Conservation (phyloP, 225 moss, liverwort and hornwort species). For the Physcomitrium patens region DNA sequence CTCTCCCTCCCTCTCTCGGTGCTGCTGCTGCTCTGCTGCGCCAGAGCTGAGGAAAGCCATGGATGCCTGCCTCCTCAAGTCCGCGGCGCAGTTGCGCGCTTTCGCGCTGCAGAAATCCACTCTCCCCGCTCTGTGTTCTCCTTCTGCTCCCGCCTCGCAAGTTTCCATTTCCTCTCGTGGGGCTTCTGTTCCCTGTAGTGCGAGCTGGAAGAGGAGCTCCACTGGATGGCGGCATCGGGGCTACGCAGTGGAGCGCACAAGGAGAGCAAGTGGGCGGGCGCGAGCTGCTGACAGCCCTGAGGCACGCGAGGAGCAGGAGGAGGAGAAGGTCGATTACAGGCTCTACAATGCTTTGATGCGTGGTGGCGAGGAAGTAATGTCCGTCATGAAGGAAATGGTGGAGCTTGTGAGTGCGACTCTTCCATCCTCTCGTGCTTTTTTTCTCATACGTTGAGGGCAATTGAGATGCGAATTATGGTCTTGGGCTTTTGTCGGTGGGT, state of each 20-base stretch:
- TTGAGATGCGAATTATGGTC: not conserved
- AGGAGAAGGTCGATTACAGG: constrained; percentile 80
- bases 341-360: constrained; percentile 84
- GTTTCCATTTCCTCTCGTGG: not conserved
- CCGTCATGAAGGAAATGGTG: constrained; percentile 80
- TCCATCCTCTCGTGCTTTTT: not conserved
- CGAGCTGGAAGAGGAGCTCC: not conserved
- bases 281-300: constrained; percentile 21
- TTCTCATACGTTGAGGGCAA: not conserved
- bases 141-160: not conserved
- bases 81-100: not conserved
- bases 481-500: not conserved
- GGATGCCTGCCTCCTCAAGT: constrained; percentile 8
- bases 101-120: not conserved
- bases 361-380: constrained; percentile 81
- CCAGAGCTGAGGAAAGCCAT: constrained; percentile 7
- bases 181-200: not conserved
- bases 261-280: constrained; percentile 1
- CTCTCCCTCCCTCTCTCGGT: too few relatives aligned
- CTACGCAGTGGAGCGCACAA: not conserved
- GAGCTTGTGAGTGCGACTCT: constrained; percentile 68
- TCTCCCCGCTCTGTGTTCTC: not conserved
- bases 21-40: too few relatives aligned
- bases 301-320: constrained; percentile 31
- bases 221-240: not conserved